These are phyloP conservation scores for Aegle marmelos DNA, from an alignment of 345 rosid species.

Conservation along the genomic window DNA sequence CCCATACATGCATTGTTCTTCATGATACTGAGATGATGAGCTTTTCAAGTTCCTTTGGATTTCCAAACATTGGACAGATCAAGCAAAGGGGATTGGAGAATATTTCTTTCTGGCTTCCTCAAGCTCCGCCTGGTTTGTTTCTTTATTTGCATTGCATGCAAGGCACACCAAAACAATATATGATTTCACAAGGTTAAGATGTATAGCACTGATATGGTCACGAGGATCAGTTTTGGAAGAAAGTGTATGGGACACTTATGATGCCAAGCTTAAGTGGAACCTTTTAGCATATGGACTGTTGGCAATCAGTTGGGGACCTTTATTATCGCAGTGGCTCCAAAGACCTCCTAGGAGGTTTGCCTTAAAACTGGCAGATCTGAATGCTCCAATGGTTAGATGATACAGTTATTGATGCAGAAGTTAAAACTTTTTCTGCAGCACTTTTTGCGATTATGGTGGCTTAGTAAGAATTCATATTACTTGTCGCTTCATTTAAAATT, in stretches of 20 bases:
- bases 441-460: constrained; percentile 96
- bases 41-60: constrained; percentile 59
- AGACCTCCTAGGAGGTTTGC: constrained; percentile 96
- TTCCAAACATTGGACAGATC: constrained; percentile 76
- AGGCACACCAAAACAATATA: constrained; percentile 62
- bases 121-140: constrained; percentile 92
- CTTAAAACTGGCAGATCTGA: constrained; percentile 73
- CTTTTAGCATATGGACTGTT: constrained; percentile 86
- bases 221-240: constrained; percentile 84
- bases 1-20: constrained; percentile 76
- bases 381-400: constrained; percentile 59
- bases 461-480: constrained; percentile 56
- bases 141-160: constrained; percentile 81
- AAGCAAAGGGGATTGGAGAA: constrained; percentile 78
- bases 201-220: constrained; percentile 82
- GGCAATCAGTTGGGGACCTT: constrained; percentile 78
- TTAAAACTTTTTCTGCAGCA: constrained; percentile 80
- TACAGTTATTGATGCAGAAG: constrained; percentile 67
- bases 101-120: constrained; percentile 93
- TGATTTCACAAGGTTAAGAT: constrained; percentile 65
- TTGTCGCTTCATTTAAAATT: neutral
- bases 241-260: constrained; percentile 88
- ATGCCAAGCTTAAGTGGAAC: constrained; percentile 55
- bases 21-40: constrained; percentile 68
- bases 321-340: constrained; percentile 77